A percentile compares a stretch with the other conserved stretches of the same genome.
These are phyloP conservation scores for Maudiozyma pseudohumilis DNA, from an alignment of 805 yeast species.

Conservation along the genomic window DNA sequence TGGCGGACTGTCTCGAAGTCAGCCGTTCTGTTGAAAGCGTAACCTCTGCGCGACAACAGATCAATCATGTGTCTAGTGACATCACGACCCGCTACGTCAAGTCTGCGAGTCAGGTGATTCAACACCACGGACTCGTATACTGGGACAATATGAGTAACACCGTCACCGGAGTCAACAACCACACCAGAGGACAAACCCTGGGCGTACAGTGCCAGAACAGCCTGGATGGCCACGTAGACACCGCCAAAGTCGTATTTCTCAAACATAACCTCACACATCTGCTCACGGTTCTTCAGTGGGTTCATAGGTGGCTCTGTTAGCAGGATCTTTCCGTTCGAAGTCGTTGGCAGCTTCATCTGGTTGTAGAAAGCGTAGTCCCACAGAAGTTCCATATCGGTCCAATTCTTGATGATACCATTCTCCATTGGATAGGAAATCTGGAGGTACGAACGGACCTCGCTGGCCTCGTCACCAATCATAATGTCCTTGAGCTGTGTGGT, in stretches of 20 bases:
- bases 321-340: constrained; percentile 69
- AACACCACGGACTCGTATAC: constrained; percentile 96
- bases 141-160: constrained; percentile 93
- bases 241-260: constrained; percentile 88
- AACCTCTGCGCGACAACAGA: constrained; percentile 85
- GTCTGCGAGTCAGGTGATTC: constrained; percentile 81
- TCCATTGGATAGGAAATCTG: constrained; percentile 98
- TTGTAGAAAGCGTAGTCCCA: constrained; percentile 98
- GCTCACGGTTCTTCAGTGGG: constrained; percentile 82
- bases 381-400: constrained; percentile 98
- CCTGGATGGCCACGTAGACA: constrained; percentile 92
- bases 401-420: constrained; percentile 90
- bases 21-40: constrained; percentile 96
- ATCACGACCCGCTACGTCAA: constrained; percentile 97
- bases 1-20: constrained; percentile 98
- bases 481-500: constrained; percentile 75
- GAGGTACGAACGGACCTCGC: constrained; percentile 76
- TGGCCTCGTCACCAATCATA: constrained; percentile 97
- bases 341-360: constrained; percentile 68
- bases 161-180: constrained; percentile 94
- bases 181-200: constrained; percentile 96
- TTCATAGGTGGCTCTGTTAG: constrained; percentile 98
- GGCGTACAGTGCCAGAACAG: constrained; percentile 94
- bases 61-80: constrained; percentile 94
- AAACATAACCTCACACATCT: constrained; percentile 91